Evolutionary conservation across 2,329 filamentous ascomycete species (phyloP).

Genomic region (Hirsutella minnesotensis): DNA sequence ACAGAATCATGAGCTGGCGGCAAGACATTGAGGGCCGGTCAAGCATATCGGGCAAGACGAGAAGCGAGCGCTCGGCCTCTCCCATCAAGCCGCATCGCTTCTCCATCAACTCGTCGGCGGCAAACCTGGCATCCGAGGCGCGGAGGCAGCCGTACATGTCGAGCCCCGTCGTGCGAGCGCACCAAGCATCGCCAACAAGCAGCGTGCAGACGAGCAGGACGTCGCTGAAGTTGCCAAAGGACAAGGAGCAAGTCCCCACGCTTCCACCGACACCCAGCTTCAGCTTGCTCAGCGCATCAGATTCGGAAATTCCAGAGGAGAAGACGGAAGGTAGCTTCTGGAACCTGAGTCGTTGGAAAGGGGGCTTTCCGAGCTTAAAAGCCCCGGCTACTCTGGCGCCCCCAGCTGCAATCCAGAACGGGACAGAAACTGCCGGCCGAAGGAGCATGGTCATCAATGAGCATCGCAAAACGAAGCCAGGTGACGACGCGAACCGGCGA

Average conservation of each 20-base stretch:
- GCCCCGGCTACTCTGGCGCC: slow-evolving; percentile 14
- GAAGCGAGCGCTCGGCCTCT: slow-evolving; percentile 44
- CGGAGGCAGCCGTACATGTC: slow-evolving; percentile 29
- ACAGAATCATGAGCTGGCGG: slow-evolving; percentile 82
- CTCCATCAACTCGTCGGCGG: slow-evolving; percentile 22
- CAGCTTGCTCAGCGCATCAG: slow-evolving; percentile 27
- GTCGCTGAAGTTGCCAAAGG: slow-evolving; percentile 12
- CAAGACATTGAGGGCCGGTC: slow-evolving; percentile 45
- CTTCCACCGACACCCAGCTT: slow-evolving; percentile 45
- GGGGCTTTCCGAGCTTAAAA: slow-evolving; percentile 23
- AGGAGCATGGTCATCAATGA: slow-evolving; percentile 19
- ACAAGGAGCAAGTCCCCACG: slow-evolving; percentile 14
- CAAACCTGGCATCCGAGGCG: slow-evolving; percentile 32
- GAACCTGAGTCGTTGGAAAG: slow-evolving; percentile 44
- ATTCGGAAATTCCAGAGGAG: slow-evolving; percentile 25
- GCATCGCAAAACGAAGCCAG: slow-evolving; percentile 12
- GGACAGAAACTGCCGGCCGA: slow-evolving; percentile 18
- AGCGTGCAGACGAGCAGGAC: slow-evolving; percentile 16
- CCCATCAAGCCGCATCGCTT: slow-evolving; percentile 32
- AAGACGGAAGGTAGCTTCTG: slow-evolving; percentile 38
- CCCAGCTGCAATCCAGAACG: slow-evolving; percentile 15
- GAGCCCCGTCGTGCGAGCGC: slow-evolving; percentile 12
- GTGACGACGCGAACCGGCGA: slow-evolving; percentile 15
- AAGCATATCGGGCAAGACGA: slow-evolving; percentile 24
- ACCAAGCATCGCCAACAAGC: slow-evolving; percentile 22